Conservation (phyloP, 2,329 filamentous ascomycete species). For the Fusarium virguliforme region DNA sequence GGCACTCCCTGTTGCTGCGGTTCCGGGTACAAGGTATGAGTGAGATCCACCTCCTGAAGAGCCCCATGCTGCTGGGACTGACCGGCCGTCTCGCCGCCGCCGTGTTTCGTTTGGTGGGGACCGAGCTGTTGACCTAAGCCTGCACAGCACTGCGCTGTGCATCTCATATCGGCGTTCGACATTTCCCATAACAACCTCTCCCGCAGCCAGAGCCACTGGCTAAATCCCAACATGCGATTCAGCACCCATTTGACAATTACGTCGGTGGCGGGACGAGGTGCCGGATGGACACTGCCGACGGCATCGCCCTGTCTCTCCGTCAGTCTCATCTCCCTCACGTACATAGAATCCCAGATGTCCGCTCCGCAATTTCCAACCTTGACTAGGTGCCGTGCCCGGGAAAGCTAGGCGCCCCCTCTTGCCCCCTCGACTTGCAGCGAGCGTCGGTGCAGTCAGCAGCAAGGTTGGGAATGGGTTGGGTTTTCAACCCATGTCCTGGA, state of each 20-base stretch:
- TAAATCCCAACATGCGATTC: constrained; percentile 43
- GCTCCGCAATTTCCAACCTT: constrained; percentile 32
- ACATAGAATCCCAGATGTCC: constrained; percentile 20
- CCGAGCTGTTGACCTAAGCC: constrained; percentile 17
- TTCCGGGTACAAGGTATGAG: constrained; percentile 38
- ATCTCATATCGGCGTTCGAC: constrained; percentile 28
- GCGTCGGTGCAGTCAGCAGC: constrained; percentile 26
- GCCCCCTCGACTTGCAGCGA: constrained; percentile 16
- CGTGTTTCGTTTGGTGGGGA: constrained; percentile 24
- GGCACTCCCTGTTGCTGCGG: constrained; percentile 34
- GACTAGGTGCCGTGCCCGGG: constrained; percentile 23
- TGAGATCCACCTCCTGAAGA: constrained; percentile 44
- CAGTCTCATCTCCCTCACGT: constrained; percentile 29
- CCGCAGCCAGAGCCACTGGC: constrained; percentile 23
- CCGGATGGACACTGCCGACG: constrained; percentile 49
- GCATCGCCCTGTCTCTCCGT: constrained; percentile 39
- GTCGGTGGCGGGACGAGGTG: constrained; percentile 49
- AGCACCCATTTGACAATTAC: constrained; percentile 42
- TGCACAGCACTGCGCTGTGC: constrained; percentile 7
- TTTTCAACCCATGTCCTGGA: constrained; percentile 28
- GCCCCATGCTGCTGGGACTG: constrained; percentile 48
- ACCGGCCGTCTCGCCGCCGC: constrained; percentile 34
- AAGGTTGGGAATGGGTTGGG: constrained; percentile 33
- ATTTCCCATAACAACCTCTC: constrained; percentile 42
- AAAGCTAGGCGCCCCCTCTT: constrained; percentile 22